phyloP scores from a whole-genome alignment of 768 basidiomycete genomes.

The Mycena rebaudengoi region DNA sequence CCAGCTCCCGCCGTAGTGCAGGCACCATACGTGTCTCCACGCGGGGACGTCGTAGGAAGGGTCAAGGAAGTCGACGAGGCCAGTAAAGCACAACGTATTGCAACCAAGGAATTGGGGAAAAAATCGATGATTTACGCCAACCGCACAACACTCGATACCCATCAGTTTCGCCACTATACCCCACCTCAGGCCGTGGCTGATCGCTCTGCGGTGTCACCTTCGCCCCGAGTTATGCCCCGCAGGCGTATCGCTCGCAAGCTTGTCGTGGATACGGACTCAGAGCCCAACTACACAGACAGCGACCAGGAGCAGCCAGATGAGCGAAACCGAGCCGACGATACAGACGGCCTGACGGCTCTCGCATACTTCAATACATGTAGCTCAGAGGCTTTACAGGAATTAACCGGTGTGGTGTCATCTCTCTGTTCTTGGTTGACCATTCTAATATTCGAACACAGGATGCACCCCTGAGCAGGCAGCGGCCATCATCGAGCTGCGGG shows the following conservation, averaged over 20 bases:
- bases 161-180: conserved; percentile 48
- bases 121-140: conserved; percentile 86
- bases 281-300: conserved; percentile 59
- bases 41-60: conserved; percentile 59
- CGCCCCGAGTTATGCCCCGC: conserved; percentile 48
- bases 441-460: conserved; percentile 49
- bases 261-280: conserved; percentile 74
- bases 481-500: conserved; percentile 79
- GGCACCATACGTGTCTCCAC: neutral
- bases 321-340: conserved; percentile 40
- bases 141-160: conserved; percentile 58
- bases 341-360: conserved; percentile 59
- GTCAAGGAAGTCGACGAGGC: conserved; percentile 80
- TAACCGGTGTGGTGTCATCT: conserved; percentile 64
- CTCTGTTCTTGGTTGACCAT: conserved; percentile 1
- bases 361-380: conserved; percentile 74
- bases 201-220: conserved; percentile 32
- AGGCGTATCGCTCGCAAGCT: conserved; percentile 65
- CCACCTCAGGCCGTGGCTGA: conserved; percentile 26
- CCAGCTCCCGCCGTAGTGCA: conserved; percentile 33
- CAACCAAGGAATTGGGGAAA: conserved; percentile 78
- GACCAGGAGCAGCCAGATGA: conserved; percentile 52
- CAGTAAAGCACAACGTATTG: conserved; percentile 69
- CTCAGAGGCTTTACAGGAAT: conserved; percentile 71
- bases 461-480: conserved; percentile 85